Base-by-base conservation (phyloP, 116 monocot genomes). In the Iris pallida region DNA sequence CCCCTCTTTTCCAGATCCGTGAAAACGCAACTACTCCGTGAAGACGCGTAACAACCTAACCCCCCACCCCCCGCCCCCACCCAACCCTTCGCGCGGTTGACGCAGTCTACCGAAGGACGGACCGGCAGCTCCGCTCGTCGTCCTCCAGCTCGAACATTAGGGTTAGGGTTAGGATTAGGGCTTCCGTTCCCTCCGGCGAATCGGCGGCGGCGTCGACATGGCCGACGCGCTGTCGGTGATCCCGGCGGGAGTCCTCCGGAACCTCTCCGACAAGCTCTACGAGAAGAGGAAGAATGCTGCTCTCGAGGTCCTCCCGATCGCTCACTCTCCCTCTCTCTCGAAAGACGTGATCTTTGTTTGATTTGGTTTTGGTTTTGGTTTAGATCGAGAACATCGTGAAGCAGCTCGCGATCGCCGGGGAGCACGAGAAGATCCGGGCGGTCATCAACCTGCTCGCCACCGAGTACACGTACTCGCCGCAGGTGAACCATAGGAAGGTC, bases 201-300 rank as follows among this genome's bases (percentile, higher is more conserved):
- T 30, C 52, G 42, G 55, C 55, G 61, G 46, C 61, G 53, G 69
- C 71, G n/a, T n/a, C n/a, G 78, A 57, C 66, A 91, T 87, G 91
- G 80, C 82, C 62, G 96, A 96, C 53, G 84, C 84, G 5, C 68
- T 86, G 20, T 82, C 82, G 42, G 60, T 85, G 12, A 79, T 96
- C 55, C 89, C 96, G 63, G 70, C 84, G 9, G 71, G 78, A 4
- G 85, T 96, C 20, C 64, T 80, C 19, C 63, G 96, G 71, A 96
- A 89, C 68, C 92, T 96, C 45, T 63, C 96, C 1, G 96, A 96
- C 65, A 96, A 96, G 80, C 91, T 96, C 51, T 96, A 96, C 70
- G 96, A 96, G 89, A 96, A 96, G 85, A 76, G 96, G 13, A 96
- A 96, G 79, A 91, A 87, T 76, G 96, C 96, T 0, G 96, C 96